A percentile compares a stretch with the other conserved stretches of the same genome.
phyloP scores from a whole-genome alignment of 495 filamentous ascomycete genomes.

The Collariella sp. region DNA sequence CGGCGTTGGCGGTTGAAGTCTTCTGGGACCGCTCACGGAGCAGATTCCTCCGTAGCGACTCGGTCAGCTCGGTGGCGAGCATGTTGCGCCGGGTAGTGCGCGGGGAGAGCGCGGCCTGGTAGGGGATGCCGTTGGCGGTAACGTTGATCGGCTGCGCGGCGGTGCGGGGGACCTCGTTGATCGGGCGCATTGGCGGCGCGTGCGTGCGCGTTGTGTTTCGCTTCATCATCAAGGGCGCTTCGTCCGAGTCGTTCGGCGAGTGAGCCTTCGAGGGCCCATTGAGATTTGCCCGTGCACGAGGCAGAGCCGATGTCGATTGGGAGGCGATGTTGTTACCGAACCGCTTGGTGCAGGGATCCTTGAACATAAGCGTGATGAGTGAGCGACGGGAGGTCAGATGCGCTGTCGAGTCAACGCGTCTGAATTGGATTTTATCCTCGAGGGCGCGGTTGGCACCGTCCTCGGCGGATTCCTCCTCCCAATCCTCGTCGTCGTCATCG shows the following conservation, averaged over 20 bases:
- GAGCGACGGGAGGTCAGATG: slow-evolving; percentile 81
- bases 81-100: slow-evolving; percentile 93
- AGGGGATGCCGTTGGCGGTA: slow-evolving; percentile 55
- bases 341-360: slow-evolving; percentile 53
- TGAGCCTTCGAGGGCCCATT: slow-evolving; percentile 63
- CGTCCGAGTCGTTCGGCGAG: slow-evolving; percentile 62
- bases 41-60: slow-evolving; percentile 37
- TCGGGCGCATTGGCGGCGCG: slow-evolving; percentile 41
- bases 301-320: slow-evolving; percentile 71
- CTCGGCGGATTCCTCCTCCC: slow-evolving; percentile 87
- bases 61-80: slow-evolving; percentile 77
- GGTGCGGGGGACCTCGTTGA: slow-evolving; percentile 63
- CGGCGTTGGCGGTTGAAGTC: slow-evolving; percentile 77
- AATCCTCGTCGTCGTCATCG: slow-evolving; percentile 81
- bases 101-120: slow-evolving; percentile 66
- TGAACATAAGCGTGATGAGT: slow-evolving; percentile 78
- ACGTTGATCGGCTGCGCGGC: slow-evolving; percentile 72
- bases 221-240: slow-evolving; percentile 63
- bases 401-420: slow-evolving; percentile 79
- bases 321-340: slow-evolving; percentile 60
- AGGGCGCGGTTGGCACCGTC: slow-evolving; percentile 74
- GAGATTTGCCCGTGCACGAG: slow-evolving; percentile 60
- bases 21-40: slow-evolving; percentile 43
- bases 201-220: slow-evolving; percentile 32
- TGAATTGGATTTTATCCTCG: slow-evolving; percentile 72